Evolutionary conservation across 352 stramenopile species (phyloP).

Genomic region (Globisporangium mamillatum): DNA sequence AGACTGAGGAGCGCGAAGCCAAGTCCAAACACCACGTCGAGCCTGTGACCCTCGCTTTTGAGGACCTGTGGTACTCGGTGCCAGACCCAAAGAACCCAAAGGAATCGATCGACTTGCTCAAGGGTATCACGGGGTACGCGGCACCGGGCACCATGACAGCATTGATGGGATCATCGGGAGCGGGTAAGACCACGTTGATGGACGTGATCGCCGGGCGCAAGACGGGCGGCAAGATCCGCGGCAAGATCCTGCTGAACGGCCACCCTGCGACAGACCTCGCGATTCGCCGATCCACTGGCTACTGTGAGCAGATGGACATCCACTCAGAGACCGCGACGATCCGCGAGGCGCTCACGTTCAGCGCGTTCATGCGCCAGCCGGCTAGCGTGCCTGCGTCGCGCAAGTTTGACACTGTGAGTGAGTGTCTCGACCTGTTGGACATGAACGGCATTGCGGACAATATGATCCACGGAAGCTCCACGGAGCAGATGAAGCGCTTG

Average conservation of each 20-base stretch:
- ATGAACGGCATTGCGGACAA: conserved; percentile 19
- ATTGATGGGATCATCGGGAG: conserved; percentile 83
- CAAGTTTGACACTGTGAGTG: conserved; percentile 19
- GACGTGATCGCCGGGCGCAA: conserved; percentile 94
- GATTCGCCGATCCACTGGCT: conserved; percentile 42
- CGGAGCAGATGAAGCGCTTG: conserved; percentile 16
- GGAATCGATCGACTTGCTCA: conserved; percentile 50
- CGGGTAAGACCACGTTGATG: conserved; percentile 87
- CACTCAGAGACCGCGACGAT: conserved; percentile 87
- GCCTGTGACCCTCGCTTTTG: conserved; percentile 22
- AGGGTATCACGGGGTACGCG: conserved; percentile 27
- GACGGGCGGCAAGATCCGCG: conserved; percentile 65
- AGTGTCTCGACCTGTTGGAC: conserved; percentile 19
- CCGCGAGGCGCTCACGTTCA: conserved; percentile 88
- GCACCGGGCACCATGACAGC: conserved; percentile 50
- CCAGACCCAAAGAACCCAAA: conserved; percentile 22
- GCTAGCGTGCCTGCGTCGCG: conserved; percentile 6
- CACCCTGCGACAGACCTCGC: conserved; percentile 22
- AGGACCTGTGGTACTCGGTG: conserved; percentile 28
- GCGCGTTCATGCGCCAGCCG: conserved; percentile 67
- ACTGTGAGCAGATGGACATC: conserved; percentile 86
- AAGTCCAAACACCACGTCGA: conserved; percentile 10
- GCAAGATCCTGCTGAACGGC: conserved; percentile 85
- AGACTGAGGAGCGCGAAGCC: not conserved
- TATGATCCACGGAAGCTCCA: conserved; percentile 19